phyloP scores from a whole-genome alignment of 2,329 filamentous ascomycete species.

The Arachnomyces sp. region DNA sequence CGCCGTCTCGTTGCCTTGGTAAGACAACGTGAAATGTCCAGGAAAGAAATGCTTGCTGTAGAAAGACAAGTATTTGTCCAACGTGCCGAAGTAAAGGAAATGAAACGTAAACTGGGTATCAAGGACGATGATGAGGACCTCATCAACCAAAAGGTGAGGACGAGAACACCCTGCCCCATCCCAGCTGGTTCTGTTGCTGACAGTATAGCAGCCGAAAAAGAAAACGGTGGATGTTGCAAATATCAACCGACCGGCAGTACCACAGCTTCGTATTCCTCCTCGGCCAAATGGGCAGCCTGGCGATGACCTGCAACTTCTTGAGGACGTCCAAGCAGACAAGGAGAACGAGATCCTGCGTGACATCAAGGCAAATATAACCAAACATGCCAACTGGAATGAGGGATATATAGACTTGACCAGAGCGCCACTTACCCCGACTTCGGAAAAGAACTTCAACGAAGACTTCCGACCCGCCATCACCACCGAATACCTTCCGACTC shows the following conservation, averaged over 20 bases:
- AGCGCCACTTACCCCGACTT: constrained; percentile 71
- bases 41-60: constrained; percentile 65
- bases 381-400: constrained; percentile 86
- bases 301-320: constrained; percentile 66
- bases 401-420: constrained; percentile 82
- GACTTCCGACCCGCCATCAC: constrained; percentile 61
- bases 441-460: constrained; percentile 53
- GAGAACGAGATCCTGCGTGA: constrained; percentile 72
- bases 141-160: constrained; percentile 85
- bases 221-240: constrained; percentile 54
- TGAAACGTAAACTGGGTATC: constrained; percentile 80
- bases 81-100: constrained; percentile 71
- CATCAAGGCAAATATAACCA: constrained; percentile 77
- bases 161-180: constrained; percentile 37
- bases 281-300: constrained; percentile 67
- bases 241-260: constrained; percentile 53
- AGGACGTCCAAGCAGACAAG: constrained; percentile 71
- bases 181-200: constrained; percentile 32
- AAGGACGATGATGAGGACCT: constrained; percentile 90
- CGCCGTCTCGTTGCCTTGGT: constrained; percentile 71
- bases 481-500: constrained; percentile 54
- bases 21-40: constrained; percentile 68
- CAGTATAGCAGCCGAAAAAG: constrained; percentile 55
- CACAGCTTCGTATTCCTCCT: constrained; percentile 60
- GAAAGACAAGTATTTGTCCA: constrained; percentile 78